Conservation (phyloP, 2,329 filamentous ascomycete species). For the Cladosporium sp. region DNA sequence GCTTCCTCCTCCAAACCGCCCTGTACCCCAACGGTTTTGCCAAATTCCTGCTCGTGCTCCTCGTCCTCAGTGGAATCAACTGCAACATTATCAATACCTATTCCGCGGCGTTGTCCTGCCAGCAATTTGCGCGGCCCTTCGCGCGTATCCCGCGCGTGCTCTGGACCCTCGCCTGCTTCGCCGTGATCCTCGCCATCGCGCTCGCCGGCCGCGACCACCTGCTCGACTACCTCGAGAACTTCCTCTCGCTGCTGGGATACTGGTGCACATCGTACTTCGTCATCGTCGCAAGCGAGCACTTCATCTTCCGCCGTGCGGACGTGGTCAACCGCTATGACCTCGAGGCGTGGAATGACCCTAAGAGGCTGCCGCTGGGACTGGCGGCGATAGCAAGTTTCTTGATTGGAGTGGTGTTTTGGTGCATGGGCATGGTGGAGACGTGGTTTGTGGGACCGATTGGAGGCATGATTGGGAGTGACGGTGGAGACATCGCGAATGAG, state of each 20-base stretch:
- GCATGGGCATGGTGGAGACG: conserved; percentile 47
- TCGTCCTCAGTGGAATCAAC: conserved; percentile 42
- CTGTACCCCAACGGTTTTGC: conserved; percentile 50
- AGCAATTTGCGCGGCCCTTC: conserved; percentile 50
- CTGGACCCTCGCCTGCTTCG: conserved; percentile 48
- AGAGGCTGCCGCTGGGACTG: conserved; percentile 44
- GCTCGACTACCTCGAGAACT: conserved; percentile 46
- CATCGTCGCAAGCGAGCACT: conserved; percentile 49
- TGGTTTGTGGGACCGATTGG: conserved; percentile 57
- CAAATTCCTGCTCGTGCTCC: conserved; percentile 48
- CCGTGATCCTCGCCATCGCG: conserved; percentile 45
- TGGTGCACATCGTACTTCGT: conserved; percentile 50
- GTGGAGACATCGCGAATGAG: conserved; percentile 59
- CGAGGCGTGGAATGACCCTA: conserved; percentile 48
- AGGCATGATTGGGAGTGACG: conserved; percentile 54
- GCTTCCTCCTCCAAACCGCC: conserved; percentile 49
- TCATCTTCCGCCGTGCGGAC: conserved; percentile 44
- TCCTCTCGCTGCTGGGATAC: conserved; percentile 49
- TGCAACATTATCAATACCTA: conserved; percentile 45
- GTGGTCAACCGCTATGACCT: conserved; percentile 45
- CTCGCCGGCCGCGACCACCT: conserved; percentile 46
- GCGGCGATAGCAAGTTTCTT: conserved; percentile 43
- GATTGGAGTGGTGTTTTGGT: conserved; percentile 46
- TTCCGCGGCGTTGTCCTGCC: conserved; percentile 46
- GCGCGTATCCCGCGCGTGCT: conserved; percentile 55